A percentile compares a stretch with the other conserved stretches of the same genome.
Evolutionary conservation across 805 yeast species (phyloP).

Genomic region (Candida sithepensis): DNA sequence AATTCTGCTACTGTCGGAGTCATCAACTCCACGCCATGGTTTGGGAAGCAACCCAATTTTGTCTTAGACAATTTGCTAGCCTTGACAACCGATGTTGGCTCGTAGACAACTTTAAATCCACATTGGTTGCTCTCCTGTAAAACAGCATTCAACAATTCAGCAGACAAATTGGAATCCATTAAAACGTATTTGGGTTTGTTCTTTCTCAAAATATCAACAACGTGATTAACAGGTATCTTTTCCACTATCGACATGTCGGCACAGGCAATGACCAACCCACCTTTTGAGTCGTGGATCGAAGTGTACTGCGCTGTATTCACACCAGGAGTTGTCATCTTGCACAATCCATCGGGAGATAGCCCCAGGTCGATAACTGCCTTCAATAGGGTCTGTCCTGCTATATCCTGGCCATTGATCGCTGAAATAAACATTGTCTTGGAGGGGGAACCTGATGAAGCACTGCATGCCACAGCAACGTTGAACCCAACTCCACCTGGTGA

Average conservation of each 20-base stretch:
- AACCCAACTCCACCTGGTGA: slow-evolving; percentile 83
- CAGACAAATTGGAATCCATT: slow-evolving; percentile 66
- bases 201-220: slow-evolving; percentile 36
- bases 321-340: slow-evolving; percentile 10
- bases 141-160: slow-evolving; percentile 36
- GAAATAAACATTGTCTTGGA: slow-evolving; percentile 42
- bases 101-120: slow-evolving; percentile 45
- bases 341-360: slow-evolving; percentile 39
- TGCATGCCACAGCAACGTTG: slow-evolving; percentile 68
- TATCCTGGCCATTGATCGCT: slow-evolving; percentile 53
- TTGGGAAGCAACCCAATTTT: slow-evolving; percentile 44
- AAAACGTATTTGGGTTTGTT: slow-evolving; percentile 49
- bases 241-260: slow-evolving; percentile 82
- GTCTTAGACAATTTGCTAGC: slow-evolving; percentile 43
- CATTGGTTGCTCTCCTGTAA: slow-evolving; percentile 20
- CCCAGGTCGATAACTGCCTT: slow-evolving; percentile 25
- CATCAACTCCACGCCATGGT: slow-evolving; percentile 40
- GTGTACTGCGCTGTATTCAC: slow-evolving; percentile 65
- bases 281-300: slow-evolving; percentile 58
- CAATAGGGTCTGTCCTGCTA: slow-evolving; percentile 42
- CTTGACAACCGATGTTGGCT: slow-evolving; percentile 76
- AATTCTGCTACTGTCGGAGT: slow-evolving; percentile 75
- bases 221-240: slow-evolving; percentile 39
- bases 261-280: slow-evolving; percentile 69
- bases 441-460: slow-evolving; percentile 30